Evolutionary conservation across 2,329 filamentous ascomycete species (phyloP), one percentile per base, ranked within the genome.

Genomic region (Hypoxylon sp.): DNA sequence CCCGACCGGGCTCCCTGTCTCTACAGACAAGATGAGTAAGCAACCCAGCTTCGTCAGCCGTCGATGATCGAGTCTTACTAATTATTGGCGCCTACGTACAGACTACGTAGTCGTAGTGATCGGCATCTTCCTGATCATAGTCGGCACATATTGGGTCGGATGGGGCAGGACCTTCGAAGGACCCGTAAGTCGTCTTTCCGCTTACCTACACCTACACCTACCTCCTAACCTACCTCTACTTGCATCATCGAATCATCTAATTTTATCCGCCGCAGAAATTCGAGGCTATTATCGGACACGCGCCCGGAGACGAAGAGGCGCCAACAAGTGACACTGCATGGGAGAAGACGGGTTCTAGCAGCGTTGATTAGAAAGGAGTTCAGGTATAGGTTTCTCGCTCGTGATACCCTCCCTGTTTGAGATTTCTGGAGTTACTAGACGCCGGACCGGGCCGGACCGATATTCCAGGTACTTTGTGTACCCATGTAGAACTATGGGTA

Each of bases 61-160:
- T 27, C 25, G 25, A 27, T 27, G 25, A 27, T 27, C 25, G 25
- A 27, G 25, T 46, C 22, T 53, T 65, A 25, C 61, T 61, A 31
- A 61, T n/a, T 10, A 10, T 27, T 5, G 13, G 2, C 10, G 31
- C 13, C 6, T 27, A 35, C 20, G 20, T 11, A 44, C 3, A 80
- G 79, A 81, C 55, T 81, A 81, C 44, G 79, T 81, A 1, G 77
- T 76, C 4, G 78, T 74, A 5, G 79, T 81, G 2, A 79, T 81
- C 56, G 77, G 78, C 11, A 81, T 81, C 1, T 81, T 80, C 66
- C 35, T 77, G 6, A 14, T 75, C 40, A 8, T 77, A 25, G 72
- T 77, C 13, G 66, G 72, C 31, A 69, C 72, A 3, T 77, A 75
- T 37, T 77, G 76, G 76, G 20, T 75, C 22, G 25, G 66, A 8